These are phyloP conservation scores for Aspergillus novofumigatus DNA, from an alignment of 2,329 filamentous ascomycete species.

Conservation along the genomic window DNA sequence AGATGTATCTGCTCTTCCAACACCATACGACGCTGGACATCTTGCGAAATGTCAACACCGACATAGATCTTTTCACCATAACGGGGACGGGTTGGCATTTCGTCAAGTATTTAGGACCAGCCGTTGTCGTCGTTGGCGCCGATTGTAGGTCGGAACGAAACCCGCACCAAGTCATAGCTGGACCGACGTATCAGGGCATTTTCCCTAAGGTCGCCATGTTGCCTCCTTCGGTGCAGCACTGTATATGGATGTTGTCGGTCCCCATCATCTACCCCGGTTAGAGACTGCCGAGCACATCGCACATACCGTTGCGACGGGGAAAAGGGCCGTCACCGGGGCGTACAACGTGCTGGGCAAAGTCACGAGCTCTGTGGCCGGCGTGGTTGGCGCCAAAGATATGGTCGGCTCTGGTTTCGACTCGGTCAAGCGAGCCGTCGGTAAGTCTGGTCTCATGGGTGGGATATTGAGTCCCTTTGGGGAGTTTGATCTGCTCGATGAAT, in stretches of 20 bases:
- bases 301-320: slow-evolving; percentile 86
- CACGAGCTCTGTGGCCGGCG: slow-evolving; percentile 88
- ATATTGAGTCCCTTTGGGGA: slow-evolving; percentile 96
- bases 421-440: slow-evolving; percentile 95
- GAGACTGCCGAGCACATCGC: slow-evolving; percentile 89
- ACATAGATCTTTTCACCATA: slow-evolving; percentile 90
- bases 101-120: slow-evolving; percentile 90
- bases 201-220: slow-evolving; percentile 93
- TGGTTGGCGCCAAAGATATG: slow-evolving; percentile 90
- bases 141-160: slow-evolving; percentile 91
- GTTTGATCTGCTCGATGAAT: slow-evolving; percentile 87
- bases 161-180: slow-evolving; percentile 86
- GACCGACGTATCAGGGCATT: slow-evolving; percentile 92
- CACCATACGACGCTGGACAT: slow-evolving; percentile 96
- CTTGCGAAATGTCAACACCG: slow-evolving; percentile 79
- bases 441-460: slow-evolving; percentile 90
- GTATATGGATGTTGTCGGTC: slow-evolving; percentile 91
- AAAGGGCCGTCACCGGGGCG: slow-evolving; percentile 92
- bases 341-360: slow-evolving; percentile 96
- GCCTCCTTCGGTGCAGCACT: slow-evolving; percentile 91
- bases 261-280: slow-evolving; percentile 82
- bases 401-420: slow-evolving; percentile 90
- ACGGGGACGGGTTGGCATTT: slow-evolving; percentile 99
- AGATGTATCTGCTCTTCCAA: slow-evolving; percentile 98
- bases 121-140: slow-evolving; percentile 81